Percentiles rank a stretch among this genome's conserved stretches.
phyloP scores from a whole-genome alignment of 2,329 filamentous ascomycete genomes.

The Emergomyces africanus region DNA sequence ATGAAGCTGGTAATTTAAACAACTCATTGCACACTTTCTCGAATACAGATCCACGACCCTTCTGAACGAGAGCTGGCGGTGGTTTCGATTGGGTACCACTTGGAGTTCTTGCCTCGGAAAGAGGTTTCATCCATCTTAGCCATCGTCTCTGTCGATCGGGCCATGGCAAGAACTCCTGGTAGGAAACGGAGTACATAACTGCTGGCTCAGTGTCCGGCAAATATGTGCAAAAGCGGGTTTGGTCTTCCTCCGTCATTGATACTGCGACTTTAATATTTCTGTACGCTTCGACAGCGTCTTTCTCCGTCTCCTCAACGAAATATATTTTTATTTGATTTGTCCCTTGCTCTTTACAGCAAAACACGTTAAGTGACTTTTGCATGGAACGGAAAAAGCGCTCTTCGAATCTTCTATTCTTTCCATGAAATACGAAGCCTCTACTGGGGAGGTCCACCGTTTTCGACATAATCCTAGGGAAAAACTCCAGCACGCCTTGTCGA shows the following conservation, averaged over 20 bases:
- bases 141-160: conserved; percentile 22
- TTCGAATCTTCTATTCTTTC: conserved; percentile 12
- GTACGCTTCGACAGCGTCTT: conserved; percentile 20
- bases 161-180: conserved; percentile 17
- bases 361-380: conserved; percentile 19
- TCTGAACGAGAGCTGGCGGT: conserved; percentile 6
- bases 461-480: conserved; percentile 18
- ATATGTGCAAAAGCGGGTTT: conserved; percentile 24
- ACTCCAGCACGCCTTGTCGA: conserved; percentile 21
- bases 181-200: conserved; percentile 15
- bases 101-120: conserved; percentile 12
- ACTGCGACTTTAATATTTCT: conserved; percentile 23
- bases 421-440: conserved; percentile 6
- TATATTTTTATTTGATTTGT: conserved; percentile 17
- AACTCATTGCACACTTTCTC: conserved; percentile 7
- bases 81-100: conserved; percentile 3
- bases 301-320: conserved; percentile 22
- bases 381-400: conserved; percentile 23
- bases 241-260: conserved; percentile 10
- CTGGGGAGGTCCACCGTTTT: conserved; percentile 17
- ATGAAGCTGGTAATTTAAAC: neutral
- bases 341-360: conserved; percentile 14
- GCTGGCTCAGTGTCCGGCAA: conserved; percentile 18
- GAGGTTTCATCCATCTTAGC: conserved; percentile 26
- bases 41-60: conserved; percentile 1